Evolutionary conservation across 768 basidiomycete genomes (phyloP), one percentile per base, ranked within the genome.

Genomic region (Trametes cingulata): DNA sequence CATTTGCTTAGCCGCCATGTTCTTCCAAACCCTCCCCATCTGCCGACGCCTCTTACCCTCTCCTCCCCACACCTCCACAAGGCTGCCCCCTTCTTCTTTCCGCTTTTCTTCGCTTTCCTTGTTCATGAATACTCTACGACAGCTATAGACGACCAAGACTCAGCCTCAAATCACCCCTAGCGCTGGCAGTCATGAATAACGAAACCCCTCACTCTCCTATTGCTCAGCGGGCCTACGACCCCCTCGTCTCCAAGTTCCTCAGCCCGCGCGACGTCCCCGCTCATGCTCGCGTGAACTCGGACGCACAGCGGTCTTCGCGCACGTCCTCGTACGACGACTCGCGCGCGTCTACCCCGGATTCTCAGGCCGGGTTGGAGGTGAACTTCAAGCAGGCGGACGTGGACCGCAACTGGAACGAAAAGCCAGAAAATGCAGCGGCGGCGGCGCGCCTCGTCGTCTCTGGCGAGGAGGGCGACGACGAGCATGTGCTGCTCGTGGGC

Each of bases 271-370:
- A 55, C 10, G 25, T 14, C 19, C 39, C 41, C 33, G 6, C n/a
- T 14, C 36, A 39, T 7, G 17, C 47, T 2, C 43, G 49, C 48
- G 47, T 50, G 8, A 4, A 9, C 24, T 50, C 57, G 14, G 57
- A 60, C 4, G 36, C 50, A 1, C 35, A 37, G 20, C 39, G 39
- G 33, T 10, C 42, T 1, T 56, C 57, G 35, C 42, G 37, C 42
- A 40, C 35, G 29, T 17, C 36, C n/a, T 56, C 52, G 37, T 52
- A 47, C 40, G 61, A 60, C 47, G 54, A 60, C 50, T 65, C 66
- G 37, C 61, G 66, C 45, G 33, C 58, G 15, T 65, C 66, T 25
- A 65, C 66, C 29, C 63, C 67, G 12, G 62, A 62, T 36, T 61
- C 64, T 8, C 35, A 49, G 35, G 42, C 24, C 35, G 51, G 33